Evolutionary conservation across 495 filamentous ascomycete species (phyloP), one percentile per base, ranked within the genome.

Genomic region (Trichoderma reesei): DNA sequence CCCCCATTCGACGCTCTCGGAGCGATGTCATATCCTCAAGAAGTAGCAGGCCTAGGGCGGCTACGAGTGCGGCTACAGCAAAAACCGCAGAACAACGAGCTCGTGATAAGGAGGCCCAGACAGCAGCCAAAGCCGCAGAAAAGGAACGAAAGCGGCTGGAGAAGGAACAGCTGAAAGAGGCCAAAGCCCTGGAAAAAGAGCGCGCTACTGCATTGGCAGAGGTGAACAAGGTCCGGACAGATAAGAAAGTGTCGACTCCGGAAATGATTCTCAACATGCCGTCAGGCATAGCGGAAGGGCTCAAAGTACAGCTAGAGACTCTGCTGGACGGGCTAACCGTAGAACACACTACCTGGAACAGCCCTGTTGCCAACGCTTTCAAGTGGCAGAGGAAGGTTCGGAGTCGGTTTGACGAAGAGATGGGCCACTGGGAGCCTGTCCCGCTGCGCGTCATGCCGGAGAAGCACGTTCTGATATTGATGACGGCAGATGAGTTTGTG

Each of bases 191-290:
- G 54, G 84, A 90, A 68, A 92, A 88, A 70, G 82, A 87, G 62
- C 76, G 76, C 11, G 87, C 84, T 14, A 82, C 84, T 13, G 89
- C 91, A 46, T 75, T 92, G 10, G 82, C 84, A 11, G 86, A 87
- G 59, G 88, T 86, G 54, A 94, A 96, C 74, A 91, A 86, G 69
- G 75, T 87, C 3, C 87, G 85, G 61, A 87, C 83, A 0, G 85
- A 90, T 73, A 91, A 89, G 75, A 94, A 91, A 68, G 80, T 86
- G 16, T 87, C 89, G 0, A 82, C 83, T 0, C 83, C 81, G 1
- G 90, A 96, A 73, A 94, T 96, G 89, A 88, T 96, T n/a, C 79
- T 91, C 5, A 88, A 92, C 72, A 76, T 96, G 26, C 82, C 89
- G 1, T 74, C 69, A 8, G 78, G 78, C 10, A 72, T 94, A 14